A percentile compares a stretch with the other conserved stretches of the same genome.
These are phyloP conservation scores for Tilletia setariae DNA, from an alignment of 1,284 basidiomycete species.

Conservation along the genomic window DNA sequence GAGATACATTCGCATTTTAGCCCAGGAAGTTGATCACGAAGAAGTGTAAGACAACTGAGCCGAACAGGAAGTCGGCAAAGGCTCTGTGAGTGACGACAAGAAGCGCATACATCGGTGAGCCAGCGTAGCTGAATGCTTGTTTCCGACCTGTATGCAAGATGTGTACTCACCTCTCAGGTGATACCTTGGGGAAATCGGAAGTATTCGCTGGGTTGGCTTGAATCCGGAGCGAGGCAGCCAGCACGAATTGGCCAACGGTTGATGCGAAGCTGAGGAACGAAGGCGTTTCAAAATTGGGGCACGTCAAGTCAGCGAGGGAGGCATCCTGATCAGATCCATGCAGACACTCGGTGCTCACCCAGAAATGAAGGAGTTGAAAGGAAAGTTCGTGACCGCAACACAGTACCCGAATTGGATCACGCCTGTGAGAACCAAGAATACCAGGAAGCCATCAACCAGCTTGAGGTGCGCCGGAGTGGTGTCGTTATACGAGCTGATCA, in stretches of 20 bases:
- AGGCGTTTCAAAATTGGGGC: neutral
- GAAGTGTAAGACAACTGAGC: slow-evolving; percentile 91
- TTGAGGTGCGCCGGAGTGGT: slow-evolving; percentile 80
- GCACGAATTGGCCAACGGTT: slow-evolving; percentile 92
- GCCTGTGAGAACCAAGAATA: slow-evolving; percentile 88
- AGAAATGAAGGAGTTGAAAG: slow-evolving; percentile 93
- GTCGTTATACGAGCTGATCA: slow-evolving; percentile 74
- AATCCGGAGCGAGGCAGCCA: slow-evolving; percentile 82
- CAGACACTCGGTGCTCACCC: slow-evolving; percentile 64
- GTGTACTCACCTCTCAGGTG: slow-evolving; percentile 76
- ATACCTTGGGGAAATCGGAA: slow-evolving; percentile 60
- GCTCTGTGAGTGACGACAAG: slow-evolving; percentile 28
- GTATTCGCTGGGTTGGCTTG: slow-evolving; percentile 86
- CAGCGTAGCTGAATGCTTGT: neutral
- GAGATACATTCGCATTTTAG: slow-evolving; percentile 52
- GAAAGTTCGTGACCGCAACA: slow-evolving; percentile 83
- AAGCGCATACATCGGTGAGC: too few species aligned
- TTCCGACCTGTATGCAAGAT: neutral
- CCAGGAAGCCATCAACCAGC: slow-evolving; percentile 85
- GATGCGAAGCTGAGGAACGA: slow-evolving; percentile 72
- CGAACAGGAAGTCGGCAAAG: slow-evolving; percentile 91
- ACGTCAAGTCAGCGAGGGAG: neutral
- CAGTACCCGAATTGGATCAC: slow-evolving; percentile 88
- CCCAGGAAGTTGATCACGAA: slow-evolving; percentile 97
- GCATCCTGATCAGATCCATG: neutral